Evolutionary conservation across 768 basidiomycete species (phyloP), one percentile per base, ranked within the genome.

Genomic region (Trametes maxima): DNA sequence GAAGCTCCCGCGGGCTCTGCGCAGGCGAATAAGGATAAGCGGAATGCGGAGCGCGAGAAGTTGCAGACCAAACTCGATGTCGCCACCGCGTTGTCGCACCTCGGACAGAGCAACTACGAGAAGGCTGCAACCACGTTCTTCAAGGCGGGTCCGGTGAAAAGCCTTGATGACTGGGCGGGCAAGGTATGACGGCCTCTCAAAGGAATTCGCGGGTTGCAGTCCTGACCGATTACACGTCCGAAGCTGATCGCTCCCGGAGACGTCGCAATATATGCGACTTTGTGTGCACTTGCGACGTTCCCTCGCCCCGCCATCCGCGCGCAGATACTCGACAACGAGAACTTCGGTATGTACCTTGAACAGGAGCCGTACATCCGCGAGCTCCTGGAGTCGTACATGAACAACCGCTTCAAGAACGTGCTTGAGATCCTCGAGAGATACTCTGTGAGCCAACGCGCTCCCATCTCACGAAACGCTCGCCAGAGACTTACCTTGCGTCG

Each of bases 281-380:
- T 98, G 0, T 94, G 92, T 66, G 89, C 90, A 3, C 84, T 98
- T 5, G 89, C 94, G 0, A 90, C 83, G 42, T 79, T 93, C 59
- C 76, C 85, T 5, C 84, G 96, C 6, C 79, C 82, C 0, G 79
- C 83, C 17, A 86, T 98, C 76, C 89, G 89, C 70, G 62, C 81
- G 0, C 82, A 83, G 66, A 73, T 90, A 4, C 73, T 93, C 33
- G 88, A 86, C 59, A 92, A 89, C 69, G 74, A 88, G 0, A 76
- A 78, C 10, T 94, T 96, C 68, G 79, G 85, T 12, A 76, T 84
- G 24, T 93, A 89, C 73, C 83, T 95, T 47, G 95, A 96, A 69
- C 86, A 91, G 65, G 92, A 94, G 71, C 86, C 89, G 0, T 94
- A 95, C 69, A 71, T 95, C 36, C 85, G 95, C 39, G 94, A 96